Evolutionary conservation across 2,329 filamentous ascomycete species (phyloP).

Genomic region (Alternaria conjuncta): DNA sequence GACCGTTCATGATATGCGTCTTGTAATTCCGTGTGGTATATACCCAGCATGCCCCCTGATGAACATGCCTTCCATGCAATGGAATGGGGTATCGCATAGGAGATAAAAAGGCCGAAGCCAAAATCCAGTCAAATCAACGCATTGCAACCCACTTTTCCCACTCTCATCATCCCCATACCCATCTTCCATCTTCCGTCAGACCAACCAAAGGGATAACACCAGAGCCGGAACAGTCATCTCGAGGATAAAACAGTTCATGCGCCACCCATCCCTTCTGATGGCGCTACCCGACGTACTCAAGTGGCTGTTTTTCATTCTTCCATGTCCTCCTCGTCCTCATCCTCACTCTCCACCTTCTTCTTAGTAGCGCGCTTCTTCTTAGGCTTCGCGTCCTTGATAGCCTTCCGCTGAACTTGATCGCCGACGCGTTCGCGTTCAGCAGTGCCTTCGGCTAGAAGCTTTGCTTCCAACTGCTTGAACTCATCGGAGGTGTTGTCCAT

Average conservation of each 20-base stretch:
- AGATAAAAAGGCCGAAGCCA: background rate
- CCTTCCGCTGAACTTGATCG: conserved; percentile 66
- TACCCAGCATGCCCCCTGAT: background rate
- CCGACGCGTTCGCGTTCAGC: conserved; percentile 76
- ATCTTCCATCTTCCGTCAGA: background rate
- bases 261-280: background rate
- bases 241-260: background rate
- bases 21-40: background rate
- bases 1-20: background rate
- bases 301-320: conserved; percentile 13
- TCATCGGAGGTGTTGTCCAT: conserved; percentile 78
- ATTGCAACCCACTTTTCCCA: background rate
- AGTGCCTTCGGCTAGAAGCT: conserved; percentile 71
- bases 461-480: conserved; percentile 70
- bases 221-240: background rate
- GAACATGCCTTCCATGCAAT: background rate
- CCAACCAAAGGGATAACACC: background rate
- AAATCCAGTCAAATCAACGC: background rate
- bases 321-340: conserved; percentile 20
- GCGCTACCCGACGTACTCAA: background rate
- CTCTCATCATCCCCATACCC: background rate
- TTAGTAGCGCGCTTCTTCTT: conserved; percentile 21
- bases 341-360: conserved; percentile 28
- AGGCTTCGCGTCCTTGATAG: conserved; percentile 24
- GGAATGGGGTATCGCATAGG: background rate